phyloP scores from a whole-genome alignment of 805 yeast genomes.

The Candida maltosa region DNA sequence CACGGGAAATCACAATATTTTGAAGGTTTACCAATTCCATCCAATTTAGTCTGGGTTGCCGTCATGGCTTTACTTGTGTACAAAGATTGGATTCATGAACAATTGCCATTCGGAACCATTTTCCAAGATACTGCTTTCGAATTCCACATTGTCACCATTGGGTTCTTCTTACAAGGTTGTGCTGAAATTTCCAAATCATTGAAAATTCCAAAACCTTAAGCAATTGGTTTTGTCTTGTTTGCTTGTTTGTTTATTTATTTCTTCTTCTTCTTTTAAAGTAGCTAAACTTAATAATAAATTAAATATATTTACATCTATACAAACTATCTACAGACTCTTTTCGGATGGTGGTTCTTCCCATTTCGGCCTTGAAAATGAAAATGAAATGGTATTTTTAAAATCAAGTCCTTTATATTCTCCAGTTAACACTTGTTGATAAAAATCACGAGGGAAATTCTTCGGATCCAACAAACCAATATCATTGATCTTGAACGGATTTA shows the following conservation, averaged over 20 bases:
- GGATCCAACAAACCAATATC: conserved; percentile 40
- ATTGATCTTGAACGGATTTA: conserved; percentile 17
- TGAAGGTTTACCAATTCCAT: conserved; percentile 96
- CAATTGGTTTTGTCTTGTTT: background rate
- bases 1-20: conserved; percentile 86
- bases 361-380: conserved; percentile 12
- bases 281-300: background rate
- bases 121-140: conserved; percentile 59
- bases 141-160: conserved; percentile 65
- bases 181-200: conserved; percentile 88
- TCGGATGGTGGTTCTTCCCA: conserved; percentile 7
- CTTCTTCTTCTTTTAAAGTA: background rate
- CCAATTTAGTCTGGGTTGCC: conserved; percentile 71
- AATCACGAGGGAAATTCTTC: conserved; percentile 23
- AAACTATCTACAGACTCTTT: background rate
- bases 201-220: conserved; percentile 81
- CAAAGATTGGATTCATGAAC: conserved; percentile 43
- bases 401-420: conserved; percentile 22
- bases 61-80: conserved; percentile 68
- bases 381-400: conserved; percentile 19
- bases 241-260: background rate
- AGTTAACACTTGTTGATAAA: conserved; percentile 22
- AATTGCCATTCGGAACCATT: conserved; percentile 64
- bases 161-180: conserved; percentile 79
- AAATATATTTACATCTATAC: background rate